Percentiles rank a stretch among this genome's conserved stretches.
These are phyloP conservation scores for Garcia nutans DNA, from an alignment of 345 rosid genomes.

Conservation along the genomic window DNA sequence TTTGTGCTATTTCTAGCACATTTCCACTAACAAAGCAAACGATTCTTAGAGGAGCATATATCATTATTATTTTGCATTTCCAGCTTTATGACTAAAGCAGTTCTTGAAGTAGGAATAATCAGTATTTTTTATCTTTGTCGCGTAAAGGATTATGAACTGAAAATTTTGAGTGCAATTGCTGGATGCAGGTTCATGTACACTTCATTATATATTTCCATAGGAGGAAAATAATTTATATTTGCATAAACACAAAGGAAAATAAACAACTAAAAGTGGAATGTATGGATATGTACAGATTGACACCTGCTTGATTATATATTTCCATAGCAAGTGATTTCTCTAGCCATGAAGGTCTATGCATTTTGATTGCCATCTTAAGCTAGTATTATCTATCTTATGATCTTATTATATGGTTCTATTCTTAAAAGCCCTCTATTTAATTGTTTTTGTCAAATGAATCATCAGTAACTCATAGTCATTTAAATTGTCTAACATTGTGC, in stretches of 20 bases:
- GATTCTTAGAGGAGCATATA: not conserved
- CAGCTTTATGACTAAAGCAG: not conserved
- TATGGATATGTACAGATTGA: not conserved
- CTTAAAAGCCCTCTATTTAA: not conserved
- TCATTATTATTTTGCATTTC: not conserved
- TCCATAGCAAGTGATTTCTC: not conserved
- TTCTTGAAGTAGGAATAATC: not conserved
- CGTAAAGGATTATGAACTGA: not conserved
- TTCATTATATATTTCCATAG: not conserved
- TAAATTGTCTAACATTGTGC: slow-evolving; percentile 14
- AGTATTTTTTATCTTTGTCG: not conserved
- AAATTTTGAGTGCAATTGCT: not conserved
- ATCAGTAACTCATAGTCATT: not conserved
- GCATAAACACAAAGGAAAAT: slow-evolving; percentile 1
- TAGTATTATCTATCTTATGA: no score
- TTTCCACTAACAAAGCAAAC: not conserved
- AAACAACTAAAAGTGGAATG: not conserved
- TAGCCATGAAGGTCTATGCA: not conserved
- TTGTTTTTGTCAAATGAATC: not conserved
- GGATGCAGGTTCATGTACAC: not conserved
- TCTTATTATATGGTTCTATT: not conserved
- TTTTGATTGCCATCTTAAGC: not conserved
- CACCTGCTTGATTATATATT: not conserved
- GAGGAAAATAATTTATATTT: not conserved
- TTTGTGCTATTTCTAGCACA: not conserved